Evolutionary conservation across 176 grass and related monocot genomes (phyloP).

Genomic region (bread wheat (Triticum aestivum)): DNA sequence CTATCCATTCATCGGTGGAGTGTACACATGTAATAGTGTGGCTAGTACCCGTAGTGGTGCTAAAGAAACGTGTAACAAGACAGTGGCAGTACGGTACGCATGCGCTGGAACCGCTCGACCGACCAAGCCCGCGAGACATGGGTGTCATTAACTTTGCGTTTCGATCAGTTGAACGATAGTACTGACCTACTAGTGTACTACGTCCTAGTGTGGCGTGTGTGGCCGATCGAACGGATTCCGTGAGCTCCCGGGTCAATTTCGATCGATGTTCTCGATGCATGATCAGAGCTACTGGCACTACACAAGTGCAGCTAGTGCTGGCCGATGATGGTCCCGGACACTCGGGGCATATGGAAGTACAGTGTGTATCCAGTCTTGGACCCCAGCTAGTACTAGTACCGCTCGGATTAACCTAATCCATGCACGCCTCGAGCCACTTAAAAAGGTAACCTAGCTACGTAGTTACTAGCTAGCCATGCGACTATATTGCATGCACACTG

Average conservation of each 20-base stretch:
- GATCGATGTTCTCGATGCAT: constrained; percentile 39
- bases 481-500: constrained; percentile 6
- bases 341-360: neutral
- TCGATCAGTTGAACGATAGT: constrained; percentile 19
- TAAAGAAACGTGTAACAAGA: constrained; percentile 35
- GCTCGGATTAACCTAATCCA: constrained; percentile 29
- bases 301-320: neutral
- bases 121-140: constrained; percentile 38
- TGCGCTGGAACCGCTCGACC: constrained; percentile 39
- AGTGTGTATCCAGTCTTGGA: neutral
- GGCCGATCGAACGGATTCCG: neutral
- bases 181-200: neutral
- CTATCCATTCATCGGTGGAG: neutral
- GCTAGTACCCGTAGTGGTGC: neutral
- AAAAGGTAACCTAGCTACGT: constrained; percentile 23
- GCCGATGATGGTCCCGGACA: constrained; percentile 38
- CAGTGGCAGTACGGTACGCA: neutral
- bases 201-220: neutral
- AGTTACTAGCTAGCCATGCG: neutral
- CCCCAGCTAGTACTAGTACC: neutral
- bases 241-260: neutral
- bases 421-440: constrained; percentile 60
- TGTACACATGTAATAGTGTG: neutral
- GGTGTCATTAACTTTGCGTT: constrained; percentile 36
- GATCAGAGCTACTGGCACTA: neutral